Conservation (phyloP, 495 filamentous ascomycete genomes). For the Tetracladium marchalianum region DNA sequence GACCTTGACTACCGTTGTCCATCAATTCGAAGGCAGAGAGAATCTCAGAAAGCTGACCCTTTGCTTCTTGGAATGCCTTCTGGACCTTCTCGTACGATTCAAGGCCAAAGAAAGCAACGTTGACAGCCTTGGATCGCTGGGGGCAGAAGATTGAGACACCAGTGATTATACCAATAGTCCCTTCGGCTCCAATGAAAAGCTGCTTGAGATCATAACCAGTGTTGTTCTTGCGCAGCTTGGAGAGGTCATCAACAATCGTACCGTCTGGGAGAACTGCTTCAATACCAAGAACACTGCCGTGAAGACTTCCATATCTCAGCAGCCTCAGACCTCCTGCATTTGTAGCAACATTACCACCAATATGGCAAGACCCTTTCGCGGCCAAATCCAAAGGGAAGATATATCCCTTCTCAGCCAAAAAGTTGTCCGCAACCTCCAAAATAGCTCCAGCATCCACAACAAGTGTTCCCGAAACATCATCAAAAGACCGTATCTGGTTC, state of each 20-base stretch:
- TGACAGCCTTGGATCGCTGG: constrained; percentile 70
- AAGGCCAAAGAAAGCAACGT: constrained; percentile 84
- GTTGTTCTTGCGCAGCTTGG: constrained; percentile 89
- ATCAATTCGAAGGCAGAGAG: constrained; percentile 96
- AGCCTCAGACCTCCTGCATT: constrained; percentile 90
- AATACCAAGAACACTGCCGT: constrained; percentile 84
- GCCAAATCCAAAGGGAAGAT: constrained; percentile 94
- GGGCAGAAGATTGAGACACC: constrained; percentile 83
- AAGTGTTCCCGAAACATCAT: constrained; percentile 82
- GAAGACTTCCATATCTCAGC: constrained; percentile 85
- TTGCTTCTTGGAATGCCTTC: constrained; percentile 73
- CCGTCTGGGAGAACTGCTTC: constrained; percentile 91
- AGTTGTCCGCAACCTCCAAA: constrained; percentile 77
- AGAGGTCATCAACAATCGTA: constrained; percentile 80
- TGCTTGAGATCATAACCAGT: constrained; percentile 97
- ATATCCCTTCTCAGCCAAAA: constrained; percentile 65
- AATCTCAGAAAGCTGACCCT: constrained; percentile 83
- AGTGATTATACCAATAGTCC: constrained; percentile 90
- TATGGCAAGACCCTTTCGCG: constrained; percentile 93
- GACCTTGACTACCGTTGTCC: constrained; percentile 69
- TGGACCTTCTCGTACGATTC: constrained; percentile 81
- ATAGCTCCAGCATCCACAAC: constrained; percentile 88
- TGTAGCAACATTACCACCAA: constrained; percentile 96
- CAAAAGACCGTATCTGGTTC: constrained; percentile 85
- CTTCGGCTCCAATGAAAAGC: constrained; percentile 90